Evolutionary conservation across 345 rosid species (phyloP).

Genomic region (Murraya koenigii): DNA sequence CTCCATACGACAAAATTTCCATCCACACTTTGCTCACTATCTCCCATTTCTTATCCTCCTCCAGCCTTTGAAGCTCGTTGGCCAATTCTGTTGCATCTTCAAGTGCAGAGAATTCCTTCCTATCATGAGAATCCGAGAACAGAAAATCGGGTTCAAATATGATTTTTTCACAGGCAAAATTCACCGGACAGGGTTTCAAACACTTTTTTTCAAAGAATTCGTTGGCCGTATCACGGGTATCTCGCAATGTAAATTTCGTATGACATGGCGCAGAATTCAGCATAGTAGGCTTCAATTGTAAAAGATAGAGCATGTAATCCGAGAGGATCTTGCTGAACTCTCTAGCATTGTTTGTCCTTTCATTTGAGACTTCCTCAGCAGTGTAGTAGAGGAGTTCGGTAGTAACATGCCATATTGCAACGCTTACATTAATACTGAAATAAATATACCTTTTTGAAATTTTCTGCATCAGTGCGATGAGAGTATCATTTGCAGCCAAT

Average conservation of each 20-base stretch:
- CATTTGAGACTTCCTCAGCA: too few species aligned
- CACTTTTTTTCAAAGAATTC: conserved; percentile 35
- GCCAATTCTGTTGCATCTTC: conserved; percentile 57
- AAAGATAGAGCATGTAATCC: conserved; percentile 63
- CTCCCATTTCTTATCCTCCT: conserved; percentile 40
- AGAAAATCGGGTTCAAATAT: conserved; percentile 1
- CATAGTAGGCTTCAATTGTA: conserved; percentile 46
- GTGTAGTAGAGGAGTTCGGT: too few species aligned
- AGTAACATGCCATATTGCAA: conserved; percentile 45
- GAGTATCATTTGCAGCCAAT: background rate
- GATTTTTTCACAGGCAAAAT: conserved; percentile 9
- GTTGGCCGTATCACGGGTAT: conserved; percentile 40
- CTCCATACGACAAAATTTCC: conserved; percentile 53
- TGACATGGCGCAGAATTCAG: conserved; percentile 56
- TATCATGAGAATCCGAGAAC: conserved; percentile 8
- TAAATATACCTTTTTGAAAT: background rate
- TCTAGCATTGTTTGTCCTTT: too few species aligned
- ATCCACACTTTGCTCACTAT: conserved; percentile 57
- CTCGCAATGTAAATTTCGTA: conserved; percentile 44
- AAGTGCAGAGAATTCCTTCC: conserved; percentile 40
- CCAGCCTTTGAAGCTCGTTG: conserved; percentile 20
- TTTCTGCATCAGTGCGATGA: rapidly evolving
- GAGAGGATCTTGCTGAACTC: conserved; percentile 3
- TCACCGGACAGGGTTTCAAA: background rate
- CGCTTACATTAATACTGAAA: conserved; percentile 42